A percentile compares a stretch with the other conserved stretches of the same genome.
Evolutionary conservation across 2,329 filamentous ascomycete genomes (phyloP).

Genomic region (Mycosphaerella sp.): DNA sequence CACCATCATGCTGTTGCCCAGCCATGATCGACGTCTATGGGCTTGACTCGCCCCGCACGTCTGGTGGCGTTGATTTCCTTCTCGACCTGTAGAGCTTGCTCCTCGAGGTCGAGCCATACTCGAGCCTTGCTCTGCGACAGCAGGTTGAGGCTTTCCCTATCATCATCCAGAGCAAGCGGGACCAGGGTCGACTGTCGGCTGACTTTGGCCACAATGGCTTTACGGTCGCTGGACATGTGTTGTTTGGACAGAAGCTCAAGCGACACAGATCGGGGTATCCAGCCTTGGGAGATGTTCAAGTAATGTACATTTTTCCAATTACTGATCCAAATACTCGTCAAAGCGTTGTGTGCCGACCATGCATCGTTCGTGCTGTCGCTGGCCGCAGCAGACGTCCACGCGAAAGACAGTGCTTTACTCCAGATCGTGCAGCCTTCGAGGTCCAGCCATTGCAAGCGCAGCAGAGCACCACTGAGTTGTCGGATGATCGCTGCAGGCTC

Average conservation of each 20-base stretch:
- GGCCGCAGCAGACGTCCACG: background rate
- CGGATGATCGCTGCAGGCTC: constrained; percentile 53
- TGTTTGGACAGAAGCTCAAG: constrained; percentile 30
- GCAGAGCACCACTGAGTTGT: constrained; percentile 49
- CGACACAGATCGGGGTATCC: constrained; percentile 33
- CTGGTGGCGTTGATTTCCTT: constrained; percentile 29
- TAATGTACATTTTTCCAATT: constrained; percentile 42
- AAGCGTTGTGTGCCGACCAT: constrained; percentile 18
- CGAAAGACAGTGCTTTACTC: constrained; percentile 44
- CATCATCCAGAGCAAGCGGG: background rate
- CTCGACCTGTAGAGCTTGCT: constrained; percentile 31
- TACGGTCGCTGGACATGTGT: constrained; percentile 11
- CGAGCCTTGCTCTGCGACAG: constrained; percentile 9
- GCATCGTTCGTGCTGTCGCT: constrained; percentile 6
- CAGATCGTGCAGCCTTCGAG: constrained; percentile 54
- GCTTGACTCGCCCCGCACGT: constrained; percentile 14
- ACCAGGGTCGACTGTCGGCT: background rate
- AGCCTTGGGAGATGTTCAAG: constrained; percentile 40
- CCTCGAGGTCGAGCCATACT: constrained; percentile 38
- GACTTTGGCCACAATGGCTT: constrained; percentile 10
- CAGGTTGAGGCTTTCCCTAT: background rate
- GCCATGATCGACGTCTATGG: constrained; percentile 17
- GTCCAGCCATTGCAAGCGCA: constrained; percentile 57
- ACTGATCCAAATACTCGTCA: constrained; percentile 35
- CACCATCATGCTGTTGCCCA: constrained; percentile 6